Conservation (phyloP, 441 rosid genomes). For the Erodium moschatum region DNA sequence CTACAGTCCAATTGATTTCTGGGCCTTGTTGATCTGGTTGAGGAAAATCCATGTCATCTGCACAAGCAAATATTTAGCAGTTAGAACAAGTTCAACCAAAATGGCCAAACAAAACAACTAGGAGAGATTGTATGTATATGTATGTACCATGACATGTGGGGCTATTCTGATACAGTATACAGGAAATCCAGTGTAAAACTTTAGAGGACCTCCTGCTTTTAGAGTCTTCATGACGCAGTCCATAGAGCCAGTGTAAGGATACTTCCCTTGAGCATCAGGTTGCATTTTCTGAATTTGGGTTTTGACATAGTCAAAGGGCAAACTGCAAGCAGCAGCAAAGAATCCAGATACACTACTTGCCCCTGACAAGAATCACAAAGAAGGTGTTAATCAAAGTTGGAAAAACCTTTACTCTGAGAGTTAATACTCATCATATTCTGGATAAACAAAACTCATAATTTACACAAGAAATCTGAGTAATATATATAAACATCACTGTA, state of each 20-base stretch:
- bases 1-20: conserved; percentile 55
- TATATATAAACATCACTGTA: no score
- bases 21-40: conserved; percentile 73
- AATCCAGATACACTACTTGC: conserved; percentile 87
- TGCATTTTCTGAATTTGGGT: conserved; percentile 99
- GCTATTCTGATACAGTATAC: conserved; percentile 89
- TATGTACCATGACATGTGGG: conserved; percentile 89
- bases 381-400: not conserved
- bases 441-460: no score
- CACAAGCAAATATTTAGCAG: conserved; percentile 24
- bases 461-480: no score
- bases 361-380: conserved; percentile 33
- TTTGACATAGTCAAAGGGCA: conserved; percentile 93
- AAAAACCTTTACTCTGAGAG: not conserved
- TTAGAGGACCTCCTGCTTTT: conserved; percentile 81
- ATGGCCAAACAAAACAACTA: not conserved
- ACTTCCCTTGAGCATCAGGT: conserved; percentile 85
- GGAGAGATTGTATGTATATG: no score
- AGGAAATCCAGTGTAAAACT: conserved; percentile 93
- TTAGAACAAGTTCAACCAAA: no score
- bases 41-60: conserved; percentile 99
- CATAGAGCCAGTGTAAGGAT: conserved; percentile 79
- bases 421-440: no score
- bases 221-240: conserved; percentile 75
- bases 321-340: conserved; percentile 90